phyloP scores from a whole-genome alignment of 148 eudicot genomes.

The Heliosperma pusillum region DNA sequence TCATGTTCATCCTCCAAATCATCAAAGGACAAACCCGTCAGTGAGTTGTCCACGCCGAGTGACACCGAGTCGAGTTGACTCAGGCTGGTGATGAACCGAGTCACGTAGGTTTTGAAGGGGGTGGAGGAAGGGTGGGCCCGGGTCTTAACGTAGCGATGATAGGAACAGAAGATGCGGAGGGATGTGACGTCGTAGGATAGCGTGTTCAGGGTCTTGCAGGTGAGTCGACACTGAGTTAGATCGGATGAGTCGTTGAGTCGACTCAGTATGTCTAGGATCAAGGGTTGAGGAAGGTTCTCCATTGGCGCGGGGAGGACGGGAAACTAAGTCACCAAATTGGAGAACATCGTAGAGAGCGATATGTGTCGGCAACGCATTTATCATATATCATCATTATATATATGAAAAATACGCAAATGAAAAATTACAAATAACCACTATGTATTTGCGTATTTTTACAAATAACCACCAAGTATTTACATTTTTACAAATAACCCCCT shows the following conservation, averaged over 20 bases:
- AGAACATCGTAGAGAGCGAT: too few relatives aligned
- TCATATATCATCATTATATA: too few relatives aligned
- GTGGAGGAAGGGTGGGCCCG: constrained; percentile 31
- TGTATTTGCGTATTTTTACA: too few relatives aligned
- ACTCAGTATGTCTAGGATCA: constrained; percentile 44
- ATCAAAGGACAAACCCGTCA: constrained; percentile 30
- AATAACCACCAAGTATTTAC: too few relatives aligned
- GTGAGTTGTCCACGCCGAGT: constrained; percentile 52
- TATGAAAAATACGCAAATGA: too few relatives aligned
- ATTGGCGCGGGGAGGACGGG: constrained; percentile 5
- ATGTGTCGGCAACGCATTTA: too few relatives aligned
- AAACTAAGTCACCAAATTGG: too few relatives aligned
- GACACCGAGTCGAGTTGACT: constrained; percentile 36
- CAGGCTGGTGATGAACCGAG: constrained; percentile 14
- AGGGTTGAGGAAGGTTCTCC: constrained; percentile 50
- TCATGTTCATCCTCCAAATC: constrained; percentile 51
- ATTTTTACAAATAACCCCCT: too few relatives aligned
- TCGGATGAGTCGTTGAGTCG: constrained; percentile 46
- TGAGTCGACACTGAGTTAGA: constrained; percentile 49
- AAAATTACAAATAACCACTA: too few relatives aligned
- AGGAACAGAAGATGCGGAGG: constrained; percentile 47
- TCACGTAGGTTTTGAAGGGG: constrained; percentile 46
- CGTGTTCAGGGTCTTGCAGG: constrained; percentile 40
- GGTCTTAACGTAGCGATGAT: constrained; percentile 43
- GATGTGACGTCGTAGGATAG: constrained; percentile 40